These are phyloP conservation scores for Rhodomyrtus psidioides DNA, from an alignment of 441 rosid species.

Conservation along the genomic window DNA sequence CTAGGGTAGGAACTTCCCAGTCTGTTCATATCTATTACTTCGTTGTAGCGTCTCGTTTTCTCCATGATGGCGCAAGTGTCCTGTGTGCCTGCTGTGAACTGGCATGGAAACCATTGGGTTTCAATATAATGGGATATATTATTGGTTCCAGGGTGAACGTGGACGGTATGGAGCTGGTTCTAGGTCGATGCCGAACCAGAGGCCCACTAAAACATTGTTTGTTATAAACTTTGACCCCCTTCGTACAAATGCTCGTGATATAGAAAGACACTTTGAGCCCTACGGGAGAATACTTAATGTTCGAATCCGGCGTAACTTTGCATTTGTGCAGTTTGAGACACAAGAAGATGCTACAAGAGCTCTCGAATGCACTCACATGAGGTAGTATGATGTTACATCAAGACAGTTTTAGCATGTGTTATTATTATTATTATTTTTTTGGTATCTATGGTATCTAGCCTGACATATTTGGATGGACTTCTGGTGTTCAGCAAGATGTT, in stretches of 20 bases:
- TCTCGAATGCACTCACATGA: conserved; percentile 69
- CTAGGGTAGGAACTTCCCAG: background rate
- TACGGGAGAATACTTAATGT: conserved; percentile 70
- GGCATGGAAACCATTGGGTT: background rate
- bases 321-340: conserved; percentile 73
- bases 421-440: background rate
- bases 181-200: conserved; percentile 33
- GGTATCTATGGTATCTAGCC: background rate
- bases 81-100: background rate
- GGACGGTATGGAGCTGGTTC: conserved; percentile 58
- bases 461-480: background rate
- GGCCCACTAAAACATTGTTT: conserved; percentile 81
- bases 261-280: conserved; percentile 65
- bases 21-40: background rate
- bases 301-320: conserved; percentile 67
- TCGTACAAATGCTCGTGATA: conserved; percentile 59
- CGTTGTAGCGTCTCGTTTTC: background rate
- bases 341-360: conserved; percentile 85
- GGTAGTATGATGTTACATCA: conserved; percentile 19
- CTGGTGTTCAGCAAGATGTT: conserved; percentile 49
- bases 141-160: conserved; percentile 55
- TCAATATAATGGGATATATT: background rate
- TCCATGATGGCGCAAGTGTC: background rate
- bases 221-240: conserved; percentile 83
- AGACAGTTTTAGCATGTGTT: background rate